Evolutionary conservation across 2,329 filamentous ascomycete genomes (phyloP).

Genomic region (Arthrobotrys entomopaga): DNA sequence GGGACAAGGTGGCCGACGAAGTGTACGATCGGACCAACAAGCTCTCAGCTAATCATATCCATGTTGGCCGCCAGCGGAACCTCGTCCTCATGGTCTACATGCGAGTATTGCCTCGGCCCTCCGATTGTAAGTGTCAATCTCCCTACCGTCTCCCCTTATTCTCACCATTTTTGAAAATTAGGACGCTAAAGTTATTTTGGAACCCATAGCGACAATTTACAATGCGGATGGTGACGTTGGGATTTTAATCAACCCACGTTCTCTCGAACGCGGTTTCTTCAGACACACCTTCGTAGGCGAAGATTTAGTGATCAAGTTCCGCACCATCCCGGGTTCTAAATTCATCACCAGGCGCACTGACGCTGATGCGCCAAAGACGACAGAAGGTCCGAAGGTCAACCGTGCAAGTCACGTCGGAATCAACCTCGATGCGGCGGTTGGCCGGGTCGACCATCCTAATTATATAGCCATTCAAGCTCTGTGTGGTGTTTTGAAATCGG

Average conservation of each 20-base stretch:
- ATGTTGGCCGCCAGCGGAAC: conserved; percentile 2
- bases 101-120: conserved; percentile 11
- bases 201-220: conserved; percentile 8
- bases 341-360: conserved; percentile 20
- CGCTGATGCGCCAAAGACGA: neutral
- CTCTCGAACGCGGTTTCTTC: conserved; percentile 1
- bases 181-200: neutral
- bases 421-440: conserved; percentile 11
- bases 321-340: neutral
- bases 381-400: conserved; percentile 7
- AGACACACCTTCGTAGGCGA: conserved; percentile 21
- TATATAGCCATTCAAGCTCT: conserved; percentile 24
- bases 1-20: conserved; percentile 24
- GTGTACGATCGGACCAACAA: conserved; percentile 2
- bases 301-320: conserved; percentile 13
- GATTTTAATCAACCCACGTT: conserved; percentile 28
- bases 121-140: conserved; percentile 6
- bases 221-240: conserved; percentile 35
- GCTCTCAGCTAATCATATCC: neutral
- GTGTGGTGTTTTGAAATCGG: neutral
- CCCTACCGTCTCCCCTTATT: neutral
- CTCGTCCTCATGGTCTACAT: conserved; percentile 43
- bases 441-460: neutral
- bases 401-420: conserved; percentile 30
- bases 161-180: neutral